Evolutionary conservation across 1,284 basidiomycete species (phyloP).

Genomic region (Blastosporella zonata): DNA sequence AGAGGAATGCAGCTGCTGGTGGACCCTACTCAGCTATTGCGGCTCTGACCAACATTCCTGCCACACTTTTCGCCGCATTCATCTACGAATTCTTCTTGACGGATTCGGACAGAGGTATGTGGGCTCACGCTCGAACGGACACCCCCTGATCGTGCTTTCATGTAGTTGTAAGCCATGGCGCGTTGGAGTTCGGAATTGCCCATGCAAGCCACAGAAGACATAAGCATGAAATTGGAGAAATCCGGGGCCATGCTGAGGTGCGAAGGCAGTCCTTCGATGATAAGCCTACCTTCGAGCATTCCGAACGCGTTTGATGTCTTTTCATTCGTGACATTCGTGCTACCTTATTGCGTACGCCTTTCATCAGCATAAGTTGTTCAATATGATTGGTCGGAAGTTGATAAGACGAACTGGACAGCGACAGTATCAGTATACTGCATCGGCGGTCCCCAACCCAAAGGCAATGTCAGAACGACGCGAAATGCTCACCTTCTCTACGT

Average conservation of each 20-base stretch:
- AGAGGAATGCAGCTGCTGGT: constrained; percentile 40
- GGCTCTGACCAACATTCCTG: constrained; percentile 63
- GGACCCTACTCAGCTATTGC: constrained; percentile 61
- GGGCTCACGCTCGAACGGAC: not conserved
- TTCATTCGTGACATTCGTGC: not conserved
- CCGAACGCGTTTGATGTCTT: not conserved
- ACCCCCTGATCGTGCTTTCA: constrained; percentile 1
- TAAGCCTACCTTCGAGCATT: constrained; percentile 9
- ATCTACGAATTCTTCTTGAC: constrained; percentile 54
- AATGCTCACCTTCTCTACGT: too few species aligned
- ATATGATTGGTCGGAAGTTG: too few species aligned
- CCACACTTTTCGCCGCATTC: constrained; percentile 49
- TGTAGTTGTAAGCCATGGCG: constrained; percentile 18
- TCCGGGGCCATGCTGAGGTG: constrained; percentile 2
- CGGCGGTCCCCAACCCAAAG: too few species aligned
- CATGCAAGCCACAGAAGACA: constrained; percentile 18
- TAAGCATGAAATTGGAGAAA: not conserved
- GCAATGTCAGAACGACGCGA: too few species aligned
- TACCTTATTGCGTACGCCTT: too few species aligned
- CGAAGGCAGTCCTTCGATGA: not conserved
- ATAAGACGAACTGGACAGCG: too few species aligned
- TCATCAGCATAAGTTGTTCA: too few species aligned
- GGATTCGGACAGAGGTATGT: constrained; percentile 50
- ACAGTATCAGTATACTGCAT: too few species aligned
- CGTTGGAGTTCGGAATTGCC: constrained; percentile 14